Percentiles rank a stretch among this genome's conserved stretches.
Conservation (phyloP, 2,329 filamentous ascomycete genomes). For the Colletotrichum coccodes region DNA sequence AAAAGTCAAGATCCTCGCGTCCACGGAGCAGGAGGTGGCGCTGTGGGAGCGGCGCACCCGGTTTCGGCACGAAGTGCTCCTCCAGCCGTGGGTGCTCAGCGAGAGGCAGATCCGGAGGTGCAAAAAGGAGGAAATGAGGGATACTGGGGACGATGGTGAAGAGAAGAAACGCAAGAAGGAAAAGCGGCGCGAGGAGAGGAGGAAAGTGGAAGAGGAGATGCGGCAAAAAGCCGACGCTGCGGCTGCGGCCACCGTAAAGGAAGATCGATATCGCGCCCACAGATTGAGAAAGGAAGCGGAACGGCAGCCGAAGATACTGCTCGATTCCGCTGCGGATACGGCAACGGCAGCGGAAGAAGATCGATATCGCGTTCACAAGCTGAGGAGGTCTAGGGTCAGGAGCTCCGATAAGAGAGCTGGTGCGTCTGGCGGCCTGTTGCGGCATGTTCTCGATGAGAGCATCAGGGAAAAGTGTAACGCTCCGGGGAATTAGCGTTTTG, state of each 20-base stretch:
- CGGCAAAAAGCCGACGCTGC: conserved; percentile 1
- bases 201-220: conserved; percentile 10
- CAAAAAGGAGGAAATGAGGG: conserved; percentile 45
- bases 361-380: neutral
- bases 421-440: neutral
- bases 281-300: neutral
- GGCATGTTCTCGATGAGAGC: conserved; percentile 27
- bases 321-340: neutral
- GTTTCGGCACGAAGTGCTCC: conserved; percentile 62
- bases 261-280: neutral
- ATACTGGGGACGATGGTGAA: conserved; percentile 46
- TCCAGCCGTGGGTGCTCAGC: conserved; percentile 64
- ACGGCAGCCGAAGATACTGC: neutral
- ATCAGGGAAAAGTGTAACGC: conserved; percentile 18
- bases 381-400: neutral
- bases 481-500: conserved; percentile 4
- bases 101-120: conserved; percentile 60
- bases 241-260: neutral
- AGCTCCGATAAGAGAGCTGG: neutral
- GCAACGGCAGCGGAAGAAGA: neutral
- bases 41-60: conserved; percentile 66
- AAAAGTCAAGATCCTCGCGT: conserved; percentile 57
- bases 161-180: conserved; percentile 32
- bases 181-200: conserved; percentile 3
- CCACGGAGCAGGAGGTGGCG: conserved; percentile 66